A percentile compares a stretch with the other conserved stretches of the same genome.
phyloP scores from a whole-genome alignment of 2,329 filamentous ascomycete genomes.

The Mariannaea sp. region DNA sequence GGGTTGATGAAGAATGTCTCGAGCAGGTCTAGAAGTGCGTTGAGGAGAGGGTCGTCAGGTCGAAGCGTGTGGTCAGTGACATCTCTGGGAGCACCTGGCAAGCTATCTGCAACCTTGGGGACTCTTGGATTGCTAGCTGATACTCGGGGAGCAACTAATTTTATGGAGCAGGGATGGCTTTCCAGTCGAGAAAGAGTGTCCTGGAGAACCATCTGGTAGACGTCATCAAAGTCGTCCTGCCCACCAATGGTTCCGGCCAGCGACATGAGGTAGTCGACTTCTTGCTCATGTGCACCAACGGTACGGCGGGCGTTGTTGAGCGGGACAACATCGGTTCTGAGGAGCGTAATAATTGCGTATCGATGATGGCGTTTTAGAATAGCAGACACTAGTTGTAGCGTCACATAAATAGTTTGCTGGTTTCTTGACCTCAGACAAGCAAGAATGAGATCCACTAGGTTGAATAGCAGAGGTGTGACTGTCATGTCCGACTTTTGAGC shows the following conservation, averaged over 20 bases:
- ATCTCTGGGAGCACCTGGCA: conserved; percentile 65
- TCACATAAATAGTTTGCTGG: conserved; percentile 86
- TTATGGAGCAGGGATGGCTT: conserved; percentile 73
- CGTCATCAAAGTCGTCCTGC: conserved; percentile 71
- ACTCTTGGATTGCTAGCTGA: conserved; percentile 61
- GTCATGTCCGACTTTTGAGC: conserved; percentile 74
- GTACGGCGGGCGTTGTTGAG: conserved; percentile 64
- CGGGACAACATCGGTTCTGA: conserved; percentile 67
- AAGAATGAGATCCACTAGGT: conserved; percentile 86
- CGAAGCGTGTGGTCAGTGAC: conserved; percentile 65
- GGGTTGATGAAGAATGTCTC: conserved; percentile 86
- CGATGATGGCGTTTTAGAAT: conserved; percentile 86
- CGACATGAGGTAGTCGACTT: conserved; percentile 72
- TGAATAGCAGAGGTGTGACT: conserved; percentile 85
- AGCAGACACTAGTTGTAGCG: conserved; percentile 82
- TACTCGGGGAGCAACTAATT: conserved; percentile 66
- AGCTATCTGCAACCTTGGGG: conserved; percentile 58
- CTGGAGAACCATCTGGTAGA: conserved; percentile 73
- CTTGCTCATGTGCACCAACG: conserved; percentile 74
- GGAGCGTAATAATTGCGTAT: conserved; percentile 78
- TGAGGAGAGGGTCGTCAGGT: conserved; percentile 65
- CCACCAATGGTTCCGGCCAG: conserved; percentile 72
- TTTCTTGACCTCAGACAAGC: conserved; percentile 84
- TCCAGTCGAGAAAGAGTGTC: conserved; percentile 73
- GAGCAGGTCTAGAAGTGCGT: conserved; percentile 71